Evolutionary conservation across 768 basidiomycete genomes (phyloP), one percentile per base, ranked within the genome.

Genomic region (Tulasnella sp.): DNA sequence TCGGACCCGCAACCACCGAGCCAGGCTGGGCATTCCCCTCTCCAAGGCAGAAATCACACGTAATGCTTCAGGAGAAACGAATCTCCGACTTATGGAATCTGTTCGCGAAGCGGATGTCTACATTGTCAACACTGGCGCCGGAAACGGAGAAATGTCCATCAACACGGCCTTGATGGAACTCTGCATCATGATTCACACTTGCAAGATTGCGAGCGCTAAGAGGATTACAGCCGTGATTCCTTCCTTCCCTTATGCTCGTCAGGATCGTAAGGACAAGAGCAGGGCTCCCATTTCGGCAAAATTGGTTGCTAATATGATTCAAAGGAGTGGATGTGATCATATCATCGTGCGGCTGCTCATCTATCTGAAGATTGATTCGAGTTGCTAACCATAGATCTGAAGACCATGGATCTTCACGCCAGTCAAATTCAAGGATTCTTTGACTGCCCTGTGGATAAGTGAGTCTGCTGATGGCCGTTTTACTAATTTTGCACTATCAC

Each of bases 391-490:
- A 13, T n/a, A 8, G 10, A 10, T 25, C 15, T 28, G 19, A 57
- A 92, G 89, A 98, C 93, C 7, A 95, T 98, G 90, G 95, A 99
- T 69, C 72, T 98, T 53, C 93, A 99, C 64, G 95, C 95, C 28
- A 93, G 90, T 1, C 95, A 99, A 64, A 98, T 99, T 56, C 95
- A 99, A 69, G 95, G 95, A 5, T 99, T 99, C 71, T 99, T 99
- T 66, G 93, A 98, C 66, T 92, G 98, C 37, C 95, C 95, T 6
- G 93, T 96, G 61, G 95, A 99, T 74, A 98, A 99, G 89, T 93
- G 64, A 76, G 89, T 78, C 34, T 53, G 31, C 1, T 4, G 27
- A 33, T 13, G 28, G 25, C 12, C 16, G 8, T 27, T 37, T 31
- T 43, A 34, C 27, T 37, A 44, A 31, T 31, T 44, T 28, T 15